Percentiles rank a stretch among this genome's conserved stretches.
Conservation (phyloP, 2,329 filamentous ascomycete species). For the Ophiostoma tasmaniense region DNA sequence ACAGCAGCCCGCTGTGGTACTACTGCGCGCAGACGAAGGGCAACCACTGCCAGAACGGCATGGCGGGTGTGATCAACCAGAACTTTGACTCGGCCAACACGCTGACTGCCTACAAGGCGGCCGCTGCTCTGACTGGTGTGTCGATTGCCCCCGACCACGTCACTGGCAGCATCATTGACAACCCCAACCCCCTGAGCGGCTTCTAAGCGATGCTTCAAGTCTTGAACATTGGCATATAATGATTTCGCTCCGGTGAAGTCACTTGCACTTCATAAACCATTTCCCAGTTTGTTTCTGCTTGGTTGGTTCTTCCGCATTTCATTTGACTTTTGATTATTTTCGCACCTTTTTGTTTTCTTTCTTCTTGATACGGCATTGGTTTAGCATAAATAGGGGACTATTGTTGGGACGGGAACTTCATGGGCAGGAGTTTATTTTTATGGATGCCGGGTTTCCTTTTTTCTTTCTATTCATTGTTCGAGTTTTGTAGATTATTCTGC, state of each 20-base stretch:
- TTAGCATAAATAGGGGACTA: neutral
- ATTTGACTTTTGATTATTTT: neutral
- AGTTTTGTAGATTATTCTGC: neutral
- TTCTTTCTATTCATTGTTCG: neutral
- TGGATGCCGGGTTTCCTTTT: neutral
- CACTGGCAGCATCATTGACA: conserved; percentile 32
- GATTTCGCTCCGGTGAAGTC: no score
- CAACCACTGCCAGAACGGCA: conserved; percentile 8
- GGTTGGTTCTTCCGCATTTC: neutral
- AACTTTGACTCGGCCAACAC: conserved; percentile 33
- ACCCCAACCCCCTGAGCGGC: conserved; percentile 35
- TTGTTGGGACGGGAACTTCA: neutral
- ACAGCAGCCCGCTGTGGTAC: conserved; percentile 27
- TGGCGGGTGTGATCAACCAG: conserved; percentile 34
- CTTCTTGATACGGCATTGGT: neutral
- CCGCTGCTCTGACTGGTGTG: conserved; percentile 28
- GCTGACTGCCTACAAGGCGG: conserved; percentile 30
- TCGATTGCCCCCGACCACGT: conserved; percentile 29
- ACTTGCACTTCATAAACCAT: neutral
- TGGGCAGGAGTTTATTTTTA: neutral
- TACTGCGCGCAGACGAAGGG: conserved; percentile 21
- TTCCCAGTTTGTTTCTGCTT: neutral
- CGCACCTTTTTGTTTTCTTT: neutral
- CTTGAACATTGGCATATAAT: no score
- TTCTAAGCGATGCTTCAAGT: conserved; percentile 23